Percentiles rank a stretch among this genome's conserved stretches.
phyloP scores from a whole-genome alignment of 1,284 basidiomycete genomes.

The Leccinum variabile region DNA sequence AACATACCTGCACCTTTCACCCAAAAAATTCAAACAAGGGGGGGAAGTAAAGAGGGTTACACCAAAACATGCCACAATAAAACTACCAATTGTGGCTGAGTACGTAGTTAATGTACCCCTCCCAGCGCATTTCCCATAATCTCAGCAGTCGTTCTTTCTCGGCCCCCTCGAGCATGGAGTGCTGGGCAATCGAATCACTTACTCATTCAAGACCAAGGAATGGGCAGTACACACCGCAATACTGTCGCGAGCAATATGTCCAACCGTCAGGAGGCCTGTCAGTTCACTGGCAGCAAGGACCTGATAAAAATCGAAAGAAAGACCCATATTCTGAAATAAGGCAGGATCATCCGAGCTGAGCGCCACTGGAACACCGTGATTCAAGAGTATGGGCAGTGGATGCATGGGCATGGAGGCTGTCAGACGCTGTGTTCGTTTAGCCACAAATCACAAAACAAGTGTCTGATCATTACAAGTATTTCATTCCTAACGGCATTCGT shows the following conservation, averaged over 20 bases:
- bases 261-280: constrained; percentile 59
- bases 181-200: constrained; percentile 36
- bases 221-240: constrained; percentile 46
- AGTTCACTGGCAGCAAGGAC: constrained; percentile 67
- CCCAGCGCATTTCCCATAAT: constrained; percentile 57
- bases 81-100: background rate
- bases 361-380: constrained; percentile 67
- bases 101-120: constrained; percentile 39
- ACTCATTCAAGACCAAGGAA: constrained; percentile 1
- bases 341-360: constrained; percentile 74
- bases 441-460: background rate
- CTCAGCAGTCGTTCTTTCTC: constrained; percentile 49
- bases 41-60: constrained; percentile 4
- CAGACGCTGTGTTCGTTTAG: constrained; percentile 40
- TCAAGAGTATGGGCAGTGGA: constrained; percentile 64
- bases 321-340: constrained; percentile 75
- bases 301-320: constrained; percentile 74
- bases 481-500: constrained; percentile 51
- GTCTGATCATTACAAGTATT: constrained; percentile 50
- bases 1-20: constrained; percentile 31
- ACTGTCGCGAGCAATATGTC: constrained; percentile 62
- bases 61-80: constrained; percentile 29
- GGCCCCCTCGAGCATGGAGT: constrained; percentile 48
- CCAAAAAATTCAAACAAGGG: constrained; percentile 1
- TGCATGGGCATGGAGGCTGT: constrained; percentile 77